Base-by-base conservation (phyloP, 805 yeast genomes). In the Jamesozyma lodderae region DNA sequence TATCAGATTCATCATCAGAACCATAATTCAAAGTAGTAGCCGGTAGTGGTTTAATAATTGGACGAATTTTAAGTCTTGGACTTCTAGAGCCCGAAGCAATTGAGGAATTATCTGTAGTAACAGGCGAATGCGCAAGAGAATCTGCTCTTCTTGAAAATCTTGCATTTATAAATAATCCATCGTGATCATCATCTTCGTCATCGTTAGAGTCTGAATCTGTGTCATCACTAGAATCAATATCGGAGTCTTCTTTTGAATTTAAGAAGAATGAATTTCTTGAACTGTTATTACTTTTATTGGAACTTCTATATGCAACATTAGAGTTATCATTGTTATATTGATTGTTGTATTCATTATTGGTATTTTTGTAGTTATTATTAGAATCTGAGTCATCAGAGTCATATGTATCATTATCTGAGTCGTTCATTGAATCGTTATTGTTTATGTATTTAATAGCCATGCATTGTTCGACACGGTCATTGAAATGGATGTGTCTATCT, bases 391-490 rank as follows among this genome's bases (percentile, higher is more conserved):
- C 41, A 24, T 42, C 35, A 2, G 42, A 40, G 45, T 50, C 25
- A 52, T 32, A 20, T 9, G 9, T 8, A 10, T n/a, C 26, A 10
- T 31, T 10, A 6, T 26, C 26, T n/a, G 63, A 35, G 22, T 36
- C 37, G 24, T 41, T 29, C 2, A 37, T 39, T 45, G 49, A 25
- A 52, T 20, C 20, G 10, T 27, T 27, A 7, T 14, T 9, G 9
- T 17, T 10, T 11, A 26, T 6, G n/a, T 30, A 30, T 10, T 62
- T 34, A 72, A 88, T 57, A 0, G 95, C 88, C 44, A 84, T 78
- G 60, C 98, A 92, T 60, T 92, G 99, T 58, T 86, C 88, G 23
- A 92, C 99, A 38, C 87, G 77, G 56, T 86, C 94, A 58, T 81
- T 92, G 64, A 92, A 92, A 61, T 88, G 97, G 44, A 92, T 88